Conservation (phyloP, 805 yeast genomes). For the Kodamaea neixiangensis region DNA sequence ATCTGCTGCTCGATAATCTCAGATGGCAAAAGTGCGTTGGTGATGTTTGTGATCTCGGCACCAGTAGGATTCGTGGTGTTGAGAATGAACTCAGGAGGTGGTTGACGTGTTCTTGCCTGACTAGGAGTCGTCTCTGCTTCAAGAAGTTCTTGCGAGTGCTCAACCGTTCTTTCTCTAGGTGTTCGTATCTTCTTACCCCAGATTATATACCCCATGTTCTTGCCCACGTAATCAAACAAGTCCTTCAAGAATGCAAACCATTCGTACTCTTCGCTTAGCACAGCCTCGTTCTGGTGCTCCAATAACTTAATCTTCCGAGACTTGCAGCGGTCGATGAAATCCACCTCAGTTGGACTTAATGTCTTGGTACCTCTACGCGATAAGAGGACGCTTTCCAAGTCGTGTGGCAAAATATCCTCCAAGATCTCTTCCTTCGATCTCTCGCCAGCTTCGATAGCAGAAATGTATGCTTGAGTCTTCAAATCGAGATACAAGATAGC, state of each 20-base stretch:
- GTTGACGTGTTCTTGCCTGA: background rate
- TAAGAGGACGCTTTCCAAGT: conserved; percentile 51
- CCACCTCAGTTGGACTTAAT: conserved; percentile 75
- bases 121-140: background rate
- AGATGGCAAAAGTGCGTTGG: conserved; percentile 40
- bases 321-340: conserved; percentile 73
- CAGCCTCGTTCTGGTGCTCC: conserved; percentile 47
- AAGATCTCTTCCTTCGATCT: conserved; percentile 66
- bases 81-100: conserved; percentile 9
- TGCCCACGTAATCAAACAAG: conserved; percentile 72
- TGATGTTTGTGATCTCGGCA: conserved; percentile 27
- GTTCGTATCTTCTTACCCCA: conserved; percentile 60
- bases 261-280: conserved; percentile 70
- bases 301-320: conserved; percentile 65
- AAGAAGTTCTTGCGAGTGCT: conserved; percentile 26
- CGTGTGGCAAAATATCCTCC: conserved; percentile 72
- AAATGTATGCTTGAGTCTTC: conserved; percentile 93
- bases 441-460: conserved; percentile 72
- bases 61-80: conserved; percentile 10
- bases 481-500: conserved; percentile 79
- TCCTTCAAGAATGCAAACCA: conserved; percentile 86
- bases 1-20: conserved; percentile 47
- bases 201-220: conserved; percentile 67
- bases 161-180: conserved; percentile 14
- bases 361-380: conserved; percentile 38